Conservation (phyloP, 225 moss, liverwort and hornwort species). For the Asterella californica region DNA sequence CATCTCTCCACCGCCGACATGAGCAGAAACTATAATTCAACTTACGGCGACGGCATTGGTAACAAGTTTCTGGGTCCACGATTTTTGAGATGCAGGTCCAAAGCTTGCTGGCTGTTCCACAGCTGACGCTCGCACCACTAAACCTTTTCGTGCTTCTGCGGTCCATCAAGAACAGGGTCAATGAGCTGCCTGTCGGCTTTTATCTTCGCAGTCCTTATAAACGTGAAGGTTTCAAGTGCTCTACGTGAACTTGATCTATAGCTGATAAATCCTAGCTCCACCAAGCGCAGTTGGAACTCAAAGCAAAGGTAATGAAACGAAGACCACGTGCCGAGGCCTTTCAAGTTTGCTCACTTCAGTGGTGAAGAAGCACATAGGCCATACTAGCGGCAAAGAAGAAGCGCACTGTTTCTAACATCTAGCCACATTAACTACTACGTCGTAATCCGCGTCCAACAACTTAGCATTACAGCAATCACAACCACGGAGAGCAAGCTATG, state of each 20-base stretch:
- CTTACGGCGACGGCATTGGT: slow-evolving; percentile 47
- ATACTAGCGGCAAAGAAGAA: too few species aligned
- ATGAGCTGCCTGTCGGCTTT: too few species aligned
- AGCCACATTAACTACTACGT: not conserved
- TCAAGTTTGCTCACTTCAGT: not conserved
- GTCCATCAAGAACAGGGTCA: too few species aligned
- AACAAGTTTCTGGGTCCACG: slow-evolving; percentile 21
- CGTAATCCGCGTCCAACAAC: not conserved
- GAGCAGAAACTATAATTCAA: not conserved
- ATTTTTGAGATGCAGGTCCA: slow-evolving; percentile 27
- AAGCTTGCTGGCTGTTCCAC: slow-evolving; percentile 31
- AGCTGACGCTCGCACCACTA: slow-evolving; percentile 34
- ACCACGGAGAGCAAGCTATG: not conserved
- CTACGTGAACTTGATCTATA: not conserved
- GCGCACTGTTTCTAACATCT: too few species aligned
- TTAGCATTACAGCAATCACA: not conserved
- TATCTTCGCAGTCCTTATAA: too few species aligned
- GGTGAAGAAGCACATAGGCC: too few species aligned
- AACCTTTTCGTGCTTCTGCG: slow-evolving; percentile 29
- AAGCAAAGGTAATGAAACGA: not conserved
- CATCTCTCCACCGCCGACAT: not conserved
- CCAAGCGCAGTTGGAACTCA: not conserved
- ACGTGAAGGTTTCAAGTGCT: not conserved
- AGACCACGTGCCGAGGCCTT: not conserved
- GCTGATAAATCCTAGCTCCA: not conserved